A percentile compares a stretch with the other conserved stretches of the same genome.
These are phyloP conservation scores for Ceratocystis destructans DNA, from an alignment of 2,329 filamentous ascomycete genomes.

Conservation along the genomic window DNA sequence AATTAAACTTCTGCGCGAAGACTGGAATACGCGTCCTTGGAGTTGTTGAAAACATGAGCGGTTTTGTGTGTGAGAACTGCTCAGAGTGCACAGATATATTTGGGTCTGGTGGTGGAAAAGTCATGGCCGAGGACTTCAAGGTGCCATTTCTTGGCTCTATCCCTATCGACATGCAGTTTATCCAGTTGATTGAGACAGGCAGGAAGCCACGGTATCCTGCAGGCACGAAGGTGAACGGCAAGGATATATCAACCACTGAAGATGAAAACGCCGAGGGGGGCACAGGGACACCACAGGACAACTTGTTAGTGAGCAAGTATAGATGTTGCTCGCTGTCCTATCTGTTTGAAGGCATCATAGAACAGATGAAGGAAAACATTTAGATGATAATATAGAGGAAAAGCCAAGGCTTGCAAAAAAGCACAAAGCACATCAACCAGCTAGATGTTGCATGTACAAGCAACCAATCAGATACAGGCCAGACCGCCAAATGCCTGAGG, in stretches of 20 bases:
- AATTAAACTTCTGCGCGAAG: conserved; percentile 85
- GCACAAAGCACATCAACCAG: background rate
- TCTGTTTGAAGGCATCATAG: conserved; percentile 53
- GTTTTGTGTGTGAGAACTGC: conserved; percentile 69
- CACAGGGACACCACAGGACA: conserved; percentile 20
- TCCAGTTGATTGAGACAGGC: conserved; percentile 68
- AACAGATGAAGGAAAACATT: conserved; percentile 27
- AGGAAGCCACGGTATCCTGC: conserved; percentile 51
- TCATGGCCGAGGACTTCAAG: conserved; percentile 76
- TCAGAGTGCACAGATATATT: conserved; percentile 88
- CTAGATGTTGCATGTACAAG: background rate
- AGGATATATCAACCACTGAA: conserved; percentile 32
- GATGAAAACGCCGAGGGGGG: conserved; percentile 11
- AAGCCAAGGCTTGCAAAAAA: background rate
- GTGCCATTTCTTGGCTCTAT: conserved; percentile 76
- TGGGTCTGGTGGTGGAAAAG: conserved; percentile 72
- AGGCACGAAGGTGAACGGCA: conserved; percentile 49
- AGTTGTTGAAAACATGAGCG: conserved; percentile 94
- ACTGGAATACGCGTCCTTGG: conserved; percentile 68
- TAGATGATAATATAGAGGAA: background rate
- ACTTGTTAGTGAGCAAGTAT: conserved; percentile 56
- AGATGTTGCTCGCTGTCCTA: conserved; percentile 54
- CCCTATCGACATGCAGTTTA: conserved; percentile 87
- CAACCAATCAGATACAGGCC: background rate
- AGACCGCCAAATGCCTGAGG: background rate